Conservation (phyloP, 495 filamentous ascomycete species). For the Penicillium goetzii region DNA sequence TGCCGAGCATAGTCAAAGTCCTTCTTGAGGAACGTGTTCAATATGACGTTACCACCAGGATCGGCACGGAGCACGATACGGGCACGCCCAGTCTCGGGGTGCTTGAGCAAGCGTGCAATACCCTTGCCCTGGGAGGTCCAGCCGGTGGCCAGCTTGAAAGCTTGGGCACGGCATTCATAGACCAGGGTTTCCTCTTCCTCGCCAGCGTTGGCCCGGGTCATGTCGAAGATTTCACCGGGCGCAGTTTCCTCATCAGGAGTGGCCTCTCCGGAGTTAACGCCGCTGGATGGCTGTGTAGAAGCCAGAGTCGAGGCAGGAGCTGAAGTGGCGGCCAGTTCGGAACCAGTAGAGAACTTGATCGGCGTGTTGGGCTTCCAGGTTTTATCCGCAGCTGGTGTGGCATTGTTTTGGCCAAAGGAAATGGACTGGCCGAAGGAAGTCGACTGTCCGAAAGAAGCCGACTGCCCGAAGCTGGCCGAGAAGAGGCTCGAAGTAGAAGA, state of each 20-base stretch:
- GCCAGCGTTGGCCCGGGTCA: constrained; percentile 63
- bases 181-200: constrained; percentile 72
- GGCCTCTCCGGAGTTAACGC: constrained; percentile 57
- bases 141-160: constrained; percentile 51
- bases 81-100: constrained; percentile 62
- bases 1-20: constrained; percentile 59
- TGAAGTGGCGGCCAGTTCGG: constrained; percentile 34
- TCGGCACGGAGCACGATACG: constrained; percentile 71
- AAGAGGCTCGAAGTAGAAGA: constrained; percentile 34
- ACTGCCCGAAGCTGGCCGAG: constrained; percentile 15
- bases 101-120: constrained; percentile 65
- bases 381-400: constrained; percentile 42
- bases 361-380: constrained; percentile 58
- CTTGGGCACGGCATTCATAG: constrained; percentile 66
- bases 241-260: constrained; percentile 59
- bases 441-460: background rate
- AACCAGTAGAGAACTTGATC: constrained; percentile 48
- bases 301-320: constrained; percentile 37
- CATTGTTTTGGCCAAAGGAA: constrained; percentile 11
- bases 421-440: background rate
- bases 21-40: constrained; percentile 67
- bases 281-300: constrained; percentile 37
- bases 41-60: constrained; percentile 66
- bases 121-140: constrained; percentile 69
- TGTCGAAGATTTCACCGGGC: constrained; percentile 57